Percentiles rank a stretch among this genome's conserved stretches.
These are phyloP conservation scores for Vitellaria paradoxa DNA, from an alignment of 179 eudicot species.

Conservation along the genomic window DNA sequence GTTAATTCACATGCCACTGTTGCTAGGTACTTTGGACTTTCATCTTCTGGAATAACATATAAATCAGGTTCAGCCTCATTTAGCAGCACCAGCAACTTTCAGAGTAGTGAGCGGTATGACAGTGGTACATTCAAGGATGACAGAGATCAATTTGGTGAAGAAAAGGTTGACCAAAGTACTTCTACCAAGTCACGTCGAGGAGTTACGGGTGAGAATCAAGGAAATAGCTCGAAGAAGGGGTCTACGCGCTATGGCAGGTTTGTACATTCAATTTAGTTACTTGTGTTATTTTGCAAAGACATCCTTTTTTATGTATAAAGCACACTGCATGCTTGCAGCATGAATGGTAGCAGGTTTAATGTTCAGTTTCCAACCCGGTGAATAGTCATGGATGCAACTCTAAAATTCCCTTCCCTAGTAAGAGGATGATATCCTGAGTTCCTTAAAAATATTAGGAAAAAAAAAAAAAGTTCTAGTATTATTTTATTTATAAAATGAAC, in stretches of 20 bases:
- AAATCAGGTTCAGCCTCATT: conserved; percentile 73
- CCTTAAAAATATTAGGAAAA: not conserved
- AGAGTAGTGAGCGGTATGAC: conserved; percentile 55
- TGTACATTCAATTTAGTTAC: not conserved
- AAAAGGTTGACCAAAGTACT: conserved; percentile 44
- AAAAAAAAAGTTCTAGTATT: not conserved
- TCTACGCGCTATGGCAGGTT: conserved; percentile 49
- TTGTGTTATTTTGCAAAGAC: conserved; percentile 2
- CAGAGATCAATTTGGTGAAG: conserved; percentile 56
- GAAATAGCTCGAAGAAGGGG: conserved; percentile 34
- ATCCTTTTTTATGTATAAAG: not conserved
- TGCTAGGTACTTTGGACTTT: conserved; percentile 82
- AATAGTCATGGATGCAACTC: not conserved
- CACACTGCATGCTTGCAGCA: not conserved
- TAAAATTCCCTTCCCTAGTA: not conserved
- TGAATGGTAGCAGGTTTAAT: not conserved
- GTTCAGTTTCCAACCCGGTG: not conserved
- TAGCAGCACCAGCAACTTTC: conserved; percentile 50
- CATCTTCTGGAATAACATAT: conserved; percentile 78
- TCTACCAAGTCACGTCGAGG: conserved; percentile 55
- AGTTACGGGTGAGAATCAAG: conserved; percentile 18
- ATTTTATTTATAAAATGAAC: not conserved
- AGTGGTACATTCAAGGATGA: conserved; percentile 45
- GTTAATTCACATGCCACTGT: conserved; percentile 5
- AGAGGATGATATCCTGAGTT: not conserved